These are phyloP conservation scores for Lipomyces chichibuensis DNA, from an alignment of 805 yeast species.

Conservation along the genomic window DNA sequence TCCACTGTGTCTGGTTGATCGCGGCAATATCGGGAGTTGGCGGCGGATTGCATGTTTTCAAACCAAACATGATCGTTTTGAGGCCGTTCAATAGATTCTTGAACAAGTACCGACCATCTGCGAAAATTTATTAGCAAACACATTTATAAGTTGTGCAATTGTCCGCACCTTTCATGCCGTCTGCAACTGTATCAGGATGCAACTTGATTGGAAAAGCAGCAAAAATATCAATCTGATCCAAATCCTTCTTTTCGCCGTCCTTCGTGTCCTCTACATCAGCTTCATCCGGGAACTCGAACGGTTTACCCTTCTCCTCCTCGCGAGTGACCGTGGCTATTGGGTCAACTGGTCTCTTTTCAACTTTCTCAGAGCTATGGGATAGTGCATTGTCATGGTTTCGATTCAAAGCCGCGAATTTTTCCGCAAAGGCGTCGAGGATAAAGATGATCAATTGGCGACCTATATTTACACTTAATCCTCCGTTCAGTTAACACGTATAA, in stretches of 20 bases:
- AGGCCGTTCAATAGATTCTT: slow-evolving; percentile 86
- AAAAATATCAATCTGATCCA: slow-evolving; percentile 47
- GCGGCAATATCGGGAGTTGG: slow-evolving; percentile 56
- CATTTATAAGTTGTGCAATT: not conserved
- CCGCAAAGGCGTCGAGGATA: slow-evolving; percentile 85
- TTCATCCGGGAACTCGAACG: slow-evolving; percentile 31
- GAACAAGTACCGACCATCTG: slow-evolving; percentile 86
- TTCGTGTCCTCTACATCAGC: slow-evolving; percentile 18
- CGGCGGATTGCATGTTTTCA: slow-evolving; percentile 87
- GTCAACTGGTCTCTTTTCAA: slow-evolving; percentile 34
- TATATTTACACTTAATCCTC: not conserved
- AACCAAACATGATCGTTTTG: slow-evolving; percentile 84
- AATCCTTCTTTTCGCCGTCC: slow-evolving; percentile 18
- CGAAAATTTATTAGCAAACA: slow-evolving; percentile 46
- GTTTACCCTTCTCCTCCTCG: slow-evolving; percentile 36
- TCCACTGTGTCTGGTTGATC: slow-evolving; percentile 66
- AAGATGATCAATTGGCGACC: slow-evolving; percentile 81
- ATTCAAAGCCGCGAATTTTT: slow-evolving; percentile 75
- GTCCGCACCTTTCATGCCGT: slow-evolving; percentile 49
- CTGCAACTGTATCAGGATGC: slow-evolving; percentile 54
- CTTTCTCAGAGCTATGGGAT: slow-evolving; percentile 20
- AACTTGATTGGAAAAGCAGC: slow-evolving; percentile 65
- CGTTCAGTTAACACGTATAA: not conserved
- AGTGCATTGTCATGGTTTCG: slow-evolving; percentile 56
- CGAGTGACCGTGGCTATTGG: slow-evolving; percentile 28